Percentiles rank a stretch among this genome's conserved stretches.
These are phyloP conservation scores for Hypoxylon fuscum DNA, from an alignment of 495 filamentous ascomycete genomes.

Conservation along the genomic window DNA sequence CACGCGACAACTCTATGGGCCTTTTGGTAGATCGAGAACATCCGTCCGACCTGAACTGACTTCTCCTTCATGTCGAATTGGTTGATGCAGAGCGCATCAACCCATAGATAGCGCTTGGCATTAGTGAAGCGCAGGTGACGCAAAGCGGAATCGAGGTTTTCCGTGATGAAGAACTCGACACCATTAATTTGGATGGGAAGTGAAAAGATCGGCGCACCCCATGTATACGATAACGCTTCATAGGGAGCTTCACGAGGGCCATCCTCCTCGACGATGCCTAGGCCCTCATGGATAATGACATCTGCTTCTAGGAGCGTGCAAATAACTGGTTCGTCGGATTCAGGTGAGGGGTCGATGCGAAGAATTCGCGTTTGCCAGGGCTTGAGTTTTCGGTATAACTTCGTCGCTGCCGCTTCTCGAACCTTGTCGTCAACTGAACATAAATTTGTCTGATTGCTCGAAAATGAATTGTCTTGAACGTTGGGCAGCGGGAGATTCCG, in stretches of 20 bases:
- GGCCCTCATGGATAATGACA: constrained; percentile 29
- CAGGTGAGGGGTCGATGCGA: constrained; percentile 15
- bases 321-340: constrained; percentile 1
- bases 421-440: constrained; percentile 16
- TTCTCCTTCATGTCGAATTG: constrained; percentile 40
- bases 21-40: constrained; percentile 38
- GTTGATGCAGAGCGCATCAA: constrained; percentile 44
- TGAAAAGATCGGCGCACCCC: constrained; percentile 27
- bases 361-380: constrained; percentile 25
- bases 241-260: constrained; percentile 18
- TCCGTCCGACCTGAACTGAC: constrained; percentile 33
- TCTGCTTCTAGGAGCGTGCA: constrained; percentile 22
- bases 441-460: neutral
- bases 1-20: constrained; percentile 36
- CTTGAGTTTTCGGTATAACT: constrained; percentile 11
- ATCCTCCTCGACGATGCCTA: constrained; percentile 26
- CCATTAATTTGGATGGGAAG: constrained; percentile 13
- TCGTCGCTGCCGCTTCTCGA: constrained; percentile 4
- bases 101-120: constrained; percentile 34
- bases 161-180: constrained; percentile 20
- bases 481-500: constrained; percentile 3
- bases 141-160: constrained; percentile 26
- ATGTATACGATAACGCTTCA: constrained; percentile 33
- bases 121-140: constrained; percentile 15
- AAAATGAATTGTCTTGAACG: neutral